A percentile compares a stretch with the other conserved stretches of the same genome.
phyloP scores from a whole-genome alignment of 1,139 yeast species.

The Taphrina pruni region DNA sequence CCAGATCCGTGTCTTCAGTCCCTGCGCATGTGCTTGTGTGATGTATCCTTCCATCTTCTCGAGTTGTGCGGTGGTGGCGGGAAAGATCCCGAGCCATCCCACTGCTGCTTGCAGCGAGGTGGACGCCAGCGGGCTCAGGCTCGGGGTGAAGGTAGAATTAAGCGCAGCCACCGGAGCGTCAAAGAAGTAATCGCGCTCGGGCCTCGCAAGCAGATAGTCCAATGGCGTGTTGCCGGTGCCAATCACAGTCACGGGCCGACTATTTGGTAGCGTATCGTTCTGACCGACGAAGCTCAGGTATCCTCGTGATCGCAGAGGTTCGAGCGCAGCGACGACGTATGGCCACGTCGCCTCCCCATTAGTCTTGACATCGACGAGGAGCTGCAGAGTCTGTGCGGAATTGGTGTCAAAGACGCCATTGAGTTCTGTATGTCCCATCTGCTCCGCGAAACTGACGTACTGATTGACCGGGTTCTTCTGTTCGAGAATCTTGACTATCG shows the following conservation, averaged over 20 bases:
- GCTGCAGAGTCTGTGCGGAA: conserved; percentile 55
- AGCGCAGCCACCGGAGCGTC: conserved; percentile 47
- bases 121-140: conserved; percentile 47
- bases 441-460: conserved; percentile 21
- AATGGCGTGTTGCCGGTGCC: conserved; percentile 47
- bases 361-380: conserved; percentile 61
- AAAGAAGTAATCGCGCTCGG: conserved; percentile 47
- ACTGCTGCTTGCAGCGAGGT: conserved; percentile 42
- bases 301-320: conserved; percentile 52
- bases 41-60: conserved; percentile 49
- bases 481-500: conserved; percentile 59
- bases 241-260: conserved; percentile 57
- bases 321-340: conserved; percentile 52
- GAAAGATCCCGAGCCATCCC: conserved; percentile 44
- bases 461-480: conserved; percentile 53
- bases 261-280: conserved; percentile 46
- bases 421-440: neutral
- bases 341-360: conserved; percentile 53
- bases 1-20: conserved; percentile 59
- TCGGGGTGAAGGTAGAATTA: conserved; percentile 43
- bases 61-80: conserved; percentile 49
- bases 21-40: conserved; percentile 52
- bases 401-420: conserved; percentile 58
- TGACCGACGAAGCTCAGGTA: conserved; percentile 54
- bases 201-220: conserved; percentile 42